Evolutionary conservation across 345 rosid species (phyloP).

Genomic region (Noccaea bulbosa): DNA sequence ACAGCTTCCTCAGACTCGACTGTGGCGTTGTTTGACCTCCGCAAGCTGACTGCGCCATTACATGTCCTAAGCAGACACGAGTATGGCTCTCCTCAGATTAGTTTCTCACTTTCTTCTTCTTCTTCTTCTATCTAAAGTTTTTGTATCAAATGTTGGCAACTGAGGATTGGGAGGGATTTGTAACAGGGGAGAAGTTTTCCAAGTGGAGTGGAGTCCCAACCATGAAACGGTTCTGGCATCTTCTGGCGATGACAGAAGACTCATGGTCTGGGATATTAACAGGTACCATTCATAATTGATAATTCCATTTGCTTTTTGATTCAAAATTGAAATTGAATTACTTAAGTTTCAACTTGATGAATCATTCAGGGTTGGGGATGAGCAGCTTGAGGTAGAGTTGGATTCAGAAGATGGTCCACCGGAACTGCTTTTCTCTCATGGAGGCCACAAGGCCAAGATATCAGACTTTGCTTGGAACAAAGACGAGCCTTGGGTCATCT

Average conservation of each 20-base stretch:
- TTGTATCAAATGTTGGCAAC: not conserved
- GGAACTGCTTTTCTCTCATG: conserved; percentile 82
- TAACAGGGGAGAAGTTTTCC: conserved; percentile 82
- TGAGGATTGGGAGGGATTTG: conserved; percentile 15
- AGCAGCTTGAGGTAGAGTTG: conserved; percentile 71
- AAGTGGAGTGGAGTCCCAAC: conserved; percentile 97
- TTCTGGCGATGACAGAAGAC: conserved; percentile 84
- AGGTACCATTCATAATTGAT: conserved; percentile 52
- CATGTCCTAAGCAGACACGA: conserved; percentile 71
- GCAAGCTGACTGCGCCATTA: conserved; percentile 68
- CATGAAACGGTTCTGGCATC: conserved; percentile 90
- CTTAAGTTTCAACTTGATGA: conserved; percentile 23
- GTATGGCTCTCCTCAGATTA: conserved; percentile 48
- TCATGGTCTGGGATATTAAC: conserved; percentile 90
- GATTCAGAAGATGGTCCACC: conserved; percentile 88
- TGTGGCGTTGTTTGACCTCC: conserved; percentile 71
- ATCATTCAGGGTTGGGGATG: conserved; percentile 71
- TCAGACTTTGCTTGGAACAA: conserved; percentile 88
- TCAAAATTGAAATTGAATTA: conserved; percentile 3
- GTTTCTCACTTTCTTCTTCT: conserved; percentile 6
- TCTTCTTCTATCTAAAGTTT: not conserved
- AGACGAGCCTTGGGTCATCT: conserved; percentile 70
- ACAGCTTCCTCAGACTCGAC: conserved; percentile 90
- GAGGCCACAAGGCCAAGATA: conserved; percentile 82
- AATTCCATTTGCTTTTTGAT: not conserved